Percentiles rank a stretch among this genome's conserved stretches.
Conservation (phyloP, 1,284 basidiomycete species). For the Trichosporon asahii region DNA sequence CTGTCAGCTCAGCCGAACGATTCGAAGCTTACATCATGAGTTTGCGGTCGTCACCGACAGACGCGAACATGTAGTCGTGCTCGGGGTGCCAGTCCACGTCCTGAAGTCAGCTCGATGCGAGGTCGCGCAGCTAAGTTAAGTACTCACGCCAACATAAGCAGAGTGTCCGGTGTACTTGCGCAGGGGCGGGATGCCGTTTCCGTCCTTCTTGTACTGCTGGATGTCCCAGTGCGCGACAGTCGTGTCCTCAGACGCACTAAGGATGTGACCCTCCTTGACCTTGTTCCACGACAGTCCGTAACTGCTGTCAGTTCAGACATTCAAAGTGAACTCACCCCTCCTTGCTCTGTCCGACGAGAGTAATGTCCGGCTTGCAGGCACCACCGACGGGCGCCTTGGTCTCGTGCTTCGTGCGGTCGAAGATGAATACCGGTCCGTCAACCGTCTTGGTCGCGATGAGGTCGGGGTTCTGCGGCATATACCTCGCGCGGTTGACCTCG, state of each 20-base stretch:
- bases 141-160: constrained; percentile 78
- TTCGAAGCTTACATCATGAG: constrained; percentile 72
- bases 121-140: not conserved
- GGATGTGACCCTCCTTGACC: constrained; percentile 72
- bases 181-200: constrained; percentile 73
- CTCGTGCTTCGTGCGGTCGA: constrained; percentile 95
- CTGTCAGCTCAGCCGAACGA: not conserved
- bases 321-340: constrained; percentile 68
- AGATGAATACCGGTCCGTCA: constrained; percentile 84
- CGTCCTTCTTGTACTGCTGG: constrained; percentile 79
- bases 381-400: constrained; percentile 83
- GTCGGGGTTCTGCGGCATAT: constrained; percentile 98
- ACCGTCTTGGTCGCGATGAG: constrained; percentile 93
- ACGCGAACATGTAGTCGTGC: constrained; percentile 82
- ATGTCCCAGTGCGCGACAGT: constrained; percentile 97
- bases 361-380: constrained; percentile 85
- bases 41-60: constrained; percentile 95
- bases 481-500: constrained; percentile 94
- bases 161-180: constrained; percentile 82
- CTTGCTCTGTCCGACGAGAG: constrained; percentile 79
- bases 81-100: constrained; percentile 95
- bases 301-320: constrained; percentile 52
- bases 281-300: constrained; percentile 94
- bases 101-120: constrained; percentile 56
- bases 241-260: constrained; percentile 92